Conservation (phyloP, 2,329 filamentous ascomycete species). For the Colletotrichum zoysiae region DNA sequence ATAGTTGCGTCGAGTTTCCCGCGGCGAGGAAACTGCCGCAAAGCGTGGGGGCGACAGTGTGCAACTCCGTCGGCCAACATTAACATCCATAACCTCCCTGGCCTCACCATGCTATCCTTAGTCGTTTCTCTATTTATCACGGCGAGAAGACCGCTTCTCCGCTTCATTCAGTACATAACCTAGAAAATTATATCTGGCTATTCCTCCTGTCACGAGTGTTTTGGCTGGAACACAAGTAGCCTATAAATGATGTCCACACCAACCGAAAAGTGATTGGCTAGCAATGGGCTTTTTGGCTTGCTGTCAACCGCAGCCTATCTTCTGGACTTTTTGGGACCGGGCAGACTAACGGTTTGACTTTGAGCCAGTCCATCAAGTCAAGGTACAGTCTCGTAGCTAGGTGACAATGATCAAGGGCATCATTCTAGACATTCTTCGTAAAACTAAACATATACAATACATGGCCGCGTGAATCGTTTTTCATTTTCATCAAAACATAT, state of each 20-base stretch:
- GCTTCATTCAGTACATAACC: too few relatives aligned
- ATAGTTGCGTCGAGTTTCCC: not conserved
- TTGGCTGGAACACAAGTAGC: not conserved
- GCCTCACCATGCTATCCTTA: too few relatives aligned
- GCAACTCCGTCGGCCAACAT: not conserved
- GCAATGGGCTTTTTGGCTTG: not conserved
- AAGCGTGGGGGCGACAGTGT: not conserved
- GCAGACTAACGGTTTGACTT: too few relatives aligned
- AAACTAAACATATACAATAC: not conserved
- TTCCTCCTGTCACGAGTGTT: not conserved
- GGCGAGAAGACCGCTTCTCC: not conserved
- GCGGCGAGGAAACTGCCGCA: not conserved
- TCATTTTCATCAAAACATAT: slow-evolving; percentile 29
- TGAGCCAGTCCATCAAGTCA: too few relatives aligned
- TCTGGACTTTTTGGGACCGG: slow-evolving; percentile 20
- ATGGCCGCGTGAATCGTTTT: not conserved
- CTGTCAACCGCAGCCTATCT: not conserved
- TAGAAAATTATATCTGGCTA: not conserved
- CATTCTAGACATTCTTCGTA: not conserved
- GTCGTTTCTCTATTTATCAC: not conserved
- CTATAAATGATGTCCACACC: not conserved
- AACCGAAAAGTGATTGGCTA: not conserved
- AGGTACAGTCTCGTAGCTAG: too few relatives aligned
- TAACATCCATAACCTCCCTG: not conserved
- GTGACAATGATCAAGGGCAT: too few relatives aligned